Conservation (phyloP, 2,329 filamentous ascomycete genomes). For the Penicillium sumatraense region DNA sequence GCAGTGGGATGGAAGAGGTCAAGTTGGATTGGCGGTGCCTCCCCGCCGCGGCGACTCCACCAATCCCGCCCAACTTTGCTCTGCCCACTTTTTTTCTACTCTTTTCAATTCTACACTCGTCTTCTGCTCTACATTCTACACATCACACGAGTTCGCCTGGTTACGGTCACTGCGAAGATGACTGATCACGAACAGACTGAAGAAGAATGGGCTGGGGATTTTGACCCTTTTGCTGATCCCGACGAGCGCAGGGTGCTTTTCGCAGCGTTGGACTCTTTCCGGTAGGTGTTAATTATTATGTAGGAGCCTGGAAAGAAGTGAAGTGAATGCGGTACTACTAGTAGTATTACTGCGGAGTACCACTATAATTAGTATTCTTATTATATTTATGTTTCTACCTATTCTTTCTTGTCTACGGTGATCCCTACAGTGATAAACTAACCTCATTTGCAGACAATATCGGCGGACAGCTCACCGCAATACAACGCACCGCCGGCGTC, state of each 20-base stretch:
- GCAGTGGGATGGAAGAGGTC: too few relatives aligned
- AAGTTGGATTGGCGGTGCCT: background rate
- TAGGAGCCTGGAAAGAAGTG: background rate
- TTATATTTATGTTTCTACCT: too few relatives aligned
- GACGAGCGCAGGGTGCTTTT: slow-evolving; percentile 82
- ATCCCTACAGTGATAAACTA: background rate
- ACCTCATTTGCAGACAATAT: slow-evolving; percentile 68
- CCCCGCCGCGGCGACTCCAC: slow-evolving; percentile 19
- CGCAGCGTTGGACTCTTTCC: slow-evolving; percentile 84
- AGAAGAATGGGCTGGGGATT: slow-evolving; percentile 62
- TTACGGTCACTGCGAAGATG: slow-evolving; percentile 8
- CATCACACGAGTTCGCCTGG: background rate
- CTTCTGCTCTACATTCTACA: slow-evolving; percentile 1
- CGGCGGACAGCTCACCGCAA: slow-evolving; percentile 84
- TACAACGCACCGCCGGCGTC: slow-evolving; percentile 85
- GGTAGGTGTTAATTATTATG: slow-evolving; percentile 47
- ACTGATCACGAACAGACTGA: slow-evolving; percentile 4
- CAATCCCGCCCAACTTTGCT: slow-evolving; percentile 22
- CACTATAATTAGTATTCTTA: too few relatives aligned
- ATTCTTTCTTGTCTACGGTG: too few relatives aligned
- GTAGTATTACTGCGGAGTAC: background rate
- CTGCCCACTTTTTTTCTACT: background rate
- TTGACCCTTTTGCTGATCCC: slow-evolving; percentile 70
- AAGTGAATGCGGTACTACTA: background rate
- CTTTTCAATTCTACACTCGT: slow-evolving; percentile 6